phyloP scores from a whole-genome alignment of 2,329 filamentous ascomycete genomes.

The Diaporthe ilicicola region DNA sequence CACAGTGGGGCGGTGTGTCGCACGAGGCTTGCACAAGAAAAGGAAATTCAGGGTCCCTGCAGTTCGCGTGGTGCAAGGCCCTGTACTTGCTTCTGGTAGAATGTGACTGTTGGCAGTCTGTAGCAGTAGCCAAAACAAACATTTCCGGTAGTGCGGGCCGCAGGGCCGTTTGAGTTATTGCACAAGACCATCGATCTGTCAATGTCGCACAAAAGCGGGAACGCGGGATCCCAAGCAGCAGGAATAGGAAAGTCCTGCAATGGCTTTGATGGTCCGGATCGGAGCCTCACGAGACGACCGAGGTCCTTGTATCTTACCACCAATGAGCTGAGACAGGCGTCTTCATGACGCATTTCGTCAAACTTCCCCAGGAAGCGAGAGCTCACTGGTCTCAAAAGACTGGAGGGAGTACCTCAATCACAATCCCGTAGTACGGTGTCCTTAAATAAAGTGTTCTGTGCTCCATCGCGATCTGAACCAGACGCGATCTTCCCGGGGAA shows the following conservation, averaged over 20 bases:
- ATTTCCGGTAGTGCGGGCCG: background rate
- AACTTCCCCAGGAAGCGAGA: background rate
- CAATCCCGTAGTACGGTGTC: background rate
- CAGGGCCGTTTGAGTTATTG: background rate
- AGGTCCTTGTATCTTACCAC: slow-evolving; percentile 25
- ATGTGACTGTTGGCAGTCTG: background rate
- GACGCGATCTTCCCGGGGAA: background rate
- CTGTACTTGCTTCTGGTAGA: background rate
- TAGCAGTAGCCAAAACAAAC: slow-evolving; percentile 13
- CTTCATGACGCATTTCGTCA: background rate
- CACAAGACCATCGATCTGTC: slow-evolving; percentile 12
- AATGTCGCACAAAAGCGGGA: background rate
- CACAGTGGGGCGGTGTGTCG: background rate
- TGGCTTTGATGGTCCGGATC: slow-evolving; percentile 20
- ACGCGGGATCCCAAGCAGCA: background rate
- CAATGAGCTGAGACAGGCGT: slow-evolving; percentile 23
- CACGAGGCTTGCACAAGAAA: slow-evolving; percentile 14
- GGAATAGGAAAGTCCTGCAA: slow-evolving; percentile 12
- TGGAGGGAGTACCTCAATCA: slow-evolving; percentile 11
- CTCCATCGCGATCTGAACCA: slow-evolving; percentile 21
- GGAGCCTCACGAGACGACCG: slow-evolving; percentile 24
- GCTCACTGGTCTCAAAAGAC: slow-evolving; percentile 12
- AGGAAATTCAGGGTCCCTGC: slow-evolving; percentile 4
- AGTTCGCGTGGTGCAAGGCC: slow-evolving; percentile 1
- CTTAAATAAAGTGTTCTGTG: slow-evolving; percentile 17